Percentiles rank a stretch among this genome's conserved stretches.
phyloP scores from a whole-genome alignment of 176 grass and related monocot species.

The Rhipidocladum racemiflorum region DNA sequence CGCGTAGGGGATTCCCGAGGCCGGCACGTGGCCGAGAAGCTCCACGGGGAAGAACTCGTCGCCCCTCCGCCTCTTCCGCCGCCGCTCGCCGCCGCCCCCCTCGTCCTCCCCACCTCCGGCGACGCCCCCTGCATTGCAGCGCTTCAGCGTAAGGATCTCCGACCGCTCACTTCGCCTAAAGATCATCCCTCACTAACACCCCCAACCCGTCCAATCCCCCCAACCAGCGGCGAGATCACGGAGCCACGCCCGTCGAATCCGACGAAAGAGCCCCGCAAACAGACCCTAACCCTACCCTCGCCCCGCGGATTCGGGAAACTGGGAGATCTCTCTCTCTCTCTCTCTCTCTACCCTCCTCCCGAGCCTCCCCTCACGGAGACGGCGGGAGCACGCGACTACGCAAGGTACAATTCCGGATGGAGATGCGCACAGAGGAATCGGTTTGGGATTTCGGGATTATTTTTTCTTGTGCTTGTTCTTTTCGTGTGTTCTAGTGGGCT shows the following conservation, averaged over 20 bases:
- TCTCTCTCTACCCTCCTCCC: neutral
- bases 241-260: neutral
- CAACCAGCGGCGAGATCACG: conserved; percentile 25
- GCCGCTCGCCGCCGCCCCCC: conserved; percentile 21
- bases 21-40: conserved; percentile 70
- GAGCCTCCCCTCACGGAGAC: conserved; percentile 10
- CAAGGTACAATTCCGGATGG: conserved; percentile 17
- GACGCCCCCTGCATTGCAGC: conserved; percentile 72
- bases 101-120: conserved; percentile 30
- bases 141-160: conserved; percentile 65
- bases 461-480: conserved; percentile 31
- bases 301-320: neutral
- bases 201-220: neutral
- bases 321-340: too few species aligned
- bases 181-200: conserved; percentile 72
- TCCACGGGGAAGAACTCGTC: conserved; percentile 78
- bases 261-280: neutral
- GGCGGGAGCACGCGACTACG: conserved; percentile 11
- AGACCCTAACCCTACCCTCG: conserved; percentile 46
- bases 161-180: conserved; percentile 82
- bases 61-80: conserved; percentile 61
- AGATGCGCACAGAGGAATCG: conserved; percentile 7
- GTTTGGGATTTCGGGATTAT: conserved; percentile 4
- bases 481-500: conserved; percentile 50
- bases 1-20: conserved; percentile 55